Percentiles rank a stretch among this genome's conserved stretches.
These are phyloP conservation scores for Grifola frondosa DNA, from an alignment of 1,284 basidiomycete genomes.

Conservation along the genomic window DNA sequence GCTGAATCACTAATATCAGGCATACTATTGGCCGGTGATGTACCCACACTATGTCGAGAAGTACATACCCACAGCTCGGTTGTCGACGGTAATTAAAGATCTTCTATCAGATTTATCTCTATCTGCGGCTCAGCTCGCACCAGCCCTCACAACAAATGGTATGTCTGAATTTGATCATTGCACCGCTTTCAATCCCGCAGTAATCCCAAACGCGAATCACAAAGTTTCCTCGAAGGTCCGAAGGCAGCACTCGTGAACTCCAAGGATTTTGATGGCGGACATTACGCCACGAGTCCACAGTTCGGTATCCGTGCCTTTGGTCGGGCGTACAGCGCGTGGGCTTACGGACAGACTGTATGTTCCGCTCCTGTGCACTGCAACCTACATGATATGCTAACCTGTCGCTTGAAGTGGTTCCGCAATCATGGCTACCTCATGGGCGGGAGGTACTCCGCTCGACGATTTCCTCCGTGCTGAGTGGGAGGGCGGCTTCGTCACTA, in stretches of 20 bases:
- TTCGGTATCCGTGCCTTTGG: constrained; percentile 55
- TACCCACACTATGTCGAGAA: constrained; percentile 58
- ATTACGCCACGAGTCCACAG: constrained; percentile 49
- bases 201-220: neutral
- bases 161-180: constrained; percentile 7
- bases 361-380: neutral
- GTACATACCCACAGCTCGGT: constrained; percentile 24
- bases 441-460: constrained; percentile 46
- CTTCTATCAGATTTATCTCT: constrained; percentile 39
- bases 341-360: constrained; percentile 53
- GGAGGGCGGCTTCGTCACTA: constrained; percentile 46
- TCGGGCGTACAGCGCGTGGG: constrained; percentile 60
- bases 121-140: constrained; percentile 62
- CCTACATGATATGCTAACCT: neutral
- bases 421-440: constrained; percentile 45
- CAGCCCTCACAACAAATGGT: constrained; percentile 62
- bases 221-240: constrained; percentile 59
- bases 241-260: constrained; percentile 56
- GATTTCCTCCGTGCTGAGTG: constrained; percentile 52
- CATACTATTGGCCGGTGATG: constrained; percentile 61
- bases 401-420: constrained; percentile 56
- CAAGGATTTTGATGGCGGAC: constrained; percentile 55
- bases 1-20: constrained; percentile 31
- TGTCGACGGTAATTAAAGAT: constrained; percentile 5
- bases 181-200: no score